Evolutionary conservation across 2,329 filamentous ascomycete genomes (phyloP).

Genomic region (Tolypocladium cylindrosporum): DNA sequence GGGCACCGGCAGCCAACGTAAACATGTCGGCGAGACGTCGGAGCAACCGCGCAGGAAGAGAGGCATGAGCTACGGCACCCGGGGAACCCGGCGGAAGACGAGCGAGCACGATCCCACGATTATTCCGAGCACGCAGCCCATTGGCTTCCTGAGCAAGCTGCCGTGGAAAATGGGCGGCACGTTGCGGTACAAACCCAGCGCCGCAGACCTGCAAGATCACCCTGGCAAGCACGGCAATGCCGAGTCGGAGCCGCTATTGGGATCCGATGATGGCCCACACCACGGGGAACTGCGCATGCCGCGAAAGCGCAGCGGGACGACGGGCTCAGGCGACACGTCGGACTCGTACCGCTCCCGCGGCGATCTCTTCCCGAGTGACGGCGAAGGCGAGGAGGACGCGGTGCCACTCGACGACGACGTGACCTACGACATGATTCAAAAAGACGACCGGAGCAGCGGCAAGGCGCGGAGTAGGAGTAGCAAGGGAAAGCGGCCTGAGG

Average conservation of each 20-base stretch:
- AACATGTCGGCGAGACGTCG: slow-evolving; percentile 23
- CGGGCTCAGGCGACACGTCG: slow-evolving; percentile 68
- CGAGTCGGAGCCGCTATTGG: slow-evolving; percentile 63
- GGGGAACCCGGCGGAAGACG: slow-evolving; percentile 39
- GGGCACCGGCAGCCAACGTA: slow-evolving; percentile 46
- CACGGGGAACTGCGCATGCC: slow-evolving; percentile 18
- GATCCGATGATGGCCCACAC: slow-evolving; percentile 19
- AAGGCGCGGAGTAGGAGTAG: slow-evolving; percentile 45
- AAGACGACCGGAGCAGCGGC: slow-evolving; percentile 62
- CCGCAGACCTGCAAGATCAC: slow-evolving; percentile 82
- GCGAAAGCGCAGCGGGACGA: slow-evolving; percentile 63
- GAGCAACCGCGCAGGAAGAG: slow-evolving; percentile 63
- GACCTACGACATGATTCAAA: slow-evolving; percentile 67
- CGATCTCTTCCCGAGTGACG: slow-evolving; percentile 83
- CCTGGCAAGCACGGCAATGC: slow-evolving; percentile 45
- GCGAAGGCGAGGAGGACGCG: slow-evolving; percentile 80
- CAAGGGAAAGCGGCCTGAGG: slow-evolving; percentile 44
- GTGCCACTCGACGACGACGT: slow-evolving; percentile 91
- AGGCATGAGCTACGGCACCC: slow-evolving; percentile 83
- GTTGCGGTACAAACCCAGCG: slow-evolving; percentile 80
- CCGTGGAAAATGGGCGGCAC: slow-evolving; percentile 80
- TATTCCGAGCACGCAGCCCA: slow-evolving; percentile 77
- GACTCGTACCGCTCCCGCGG: slow-evolving; percentile 82
- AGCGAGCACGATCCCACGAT: slow-evolving; percentile 69
- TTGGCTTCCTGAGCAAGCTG: slow-evolving; percentile 74